Base-by-base conservation (phyloP, 208 protist genomes). In the Leptomonas pyrrhocoris region DNA sequence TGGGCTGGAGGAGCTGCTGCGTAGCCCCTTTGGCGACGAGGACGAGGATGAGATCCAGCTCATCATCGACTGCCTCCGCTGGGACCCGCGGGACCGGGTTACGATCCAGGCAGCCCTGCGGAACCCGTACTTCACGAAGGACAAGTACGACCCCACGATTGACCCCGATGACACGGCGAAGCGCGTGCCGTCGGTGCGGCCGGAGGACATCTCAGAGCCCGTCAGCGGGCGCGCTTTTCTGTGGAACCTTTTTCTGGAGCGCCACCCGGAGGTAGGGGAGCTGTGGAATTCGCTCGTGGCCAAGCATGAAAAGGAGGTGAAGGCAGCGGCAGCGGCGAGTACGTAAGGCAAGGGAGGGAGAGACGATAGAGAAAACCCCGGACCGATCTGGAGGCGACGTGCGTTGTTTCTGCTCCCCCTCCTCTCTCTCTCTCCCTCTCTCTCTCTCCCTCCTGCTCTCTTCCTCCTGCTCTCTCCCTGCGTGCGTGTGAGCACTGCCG, bases 231-330 rank as follows among this genome's bases (percentile, higher is more conserved):
- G 90, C 2, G 81, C 72, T 28, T 92, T 95, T 54, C 48, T 95
- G 51, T 95, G 90, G 88, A 74, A 83, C 15, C 80, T 95, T 1
- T 95, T 92, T 60, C 60, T 87, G 4, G 38, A 88, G 67, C 84
- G 81, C 19, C 90, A 95, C 61, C 90, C 90, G 3, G 87, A 95
- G 73, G 87, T 95, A 49, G 61, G 67, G 19, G 81, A 92, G 73
- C 77, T 95, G 72, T 85, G 76, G 73, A 79, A 67, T 8, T 69
- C 77, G 28, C 77, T 86, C n/a, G 76, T 76, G 40, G 71, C 68
- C 18, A 89, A 82, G 57, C 78, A 85, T 43, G 66, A 81, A 15
- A 73, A 79, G 58, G 51, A 77, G 30, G 59, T 66, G 18, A 53
- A 62, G 43, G 58, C 61, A 54, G 40, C 61, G 48, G 56, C 56